Percentiles rank a stretch among this genome's conserved stretches.
These are phyloP conservation scores for Tetraselmis chui DNA, from an alignment of 139 green algal genomes.

Conservation along the genomic window DNA sequence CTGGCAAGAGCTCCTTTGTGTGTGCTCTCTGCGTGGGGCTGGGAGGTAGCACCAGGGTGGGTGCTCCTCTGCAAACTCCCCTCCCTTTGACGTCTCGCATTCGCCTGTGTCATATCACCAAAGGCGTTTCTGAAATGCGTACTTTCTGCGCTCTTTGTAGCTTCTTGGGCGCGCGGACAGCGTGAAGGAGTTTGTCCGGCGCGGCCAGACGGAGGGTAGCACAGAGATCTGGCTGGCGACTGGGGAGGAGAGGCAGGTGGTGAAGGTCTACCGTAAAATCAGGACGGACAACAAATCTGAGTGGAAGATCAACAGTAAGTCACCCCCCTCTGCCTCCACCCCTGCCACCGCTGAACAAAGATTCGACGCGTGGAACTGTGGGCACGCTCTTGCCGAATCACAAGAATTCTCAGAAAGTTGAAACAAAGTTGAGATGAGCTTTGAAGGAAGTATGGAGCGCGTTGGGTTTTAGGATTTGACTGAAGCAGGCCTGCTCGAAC, in stretches of 20 bases:
- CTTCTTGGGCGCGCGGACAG: constrained; percentile 74
- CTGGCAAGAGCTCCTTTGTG: constrained; percentile 89
- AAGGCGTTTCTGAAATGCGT: not conserved
- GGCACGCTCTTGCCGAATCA: too few relatives aligned
- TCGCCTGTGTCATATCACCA: not conserved
- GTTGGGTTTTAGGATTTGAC: too few relatives aligned
- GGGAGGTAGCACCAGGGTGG: constrained; percentile 40
- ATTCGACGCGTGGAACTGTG: too few relatives aligned
- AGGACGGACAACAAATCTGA: constrained; percentile 38
- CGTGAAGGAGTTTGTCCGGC: constrained; percentile 68
- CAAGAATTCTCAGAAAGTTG: too few relatives aligned
- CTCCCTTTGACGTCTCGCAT: too few relatives aligned
- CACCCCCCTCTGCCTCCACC: too few relatives aligned
- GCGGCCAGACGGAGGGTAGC: constrained; percentile 40
- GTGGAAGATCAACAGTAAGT: constrained; percentile 56
- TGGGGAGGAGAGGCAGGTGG: constrained; percentile 15
- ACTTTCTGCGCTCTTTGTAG: constrained; percentile 24
- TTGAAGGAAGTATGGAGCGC: too few relatives aligned
- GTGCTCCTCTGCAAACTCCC: not conserved
- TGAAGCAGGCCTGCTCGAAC: too few relatives aligned
- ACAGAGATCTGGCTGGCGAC: constrained; percentile 65
- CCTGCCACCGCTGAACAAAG: too few relatives aligned
- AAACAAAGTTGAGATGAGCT: too few relatives aligned
- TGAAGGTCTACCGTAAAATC: constrained; percentile 26
- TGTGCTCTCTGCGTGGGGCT: constrained; percentile 86